A percentile compares a stretch with the other conserved stretches of the same genome.
These are phyloP conservation scores for Mortierella hygrophila DNA, from an alignment of 192 early-diverging fungal species.

Conservation along the genomic window DNA sequence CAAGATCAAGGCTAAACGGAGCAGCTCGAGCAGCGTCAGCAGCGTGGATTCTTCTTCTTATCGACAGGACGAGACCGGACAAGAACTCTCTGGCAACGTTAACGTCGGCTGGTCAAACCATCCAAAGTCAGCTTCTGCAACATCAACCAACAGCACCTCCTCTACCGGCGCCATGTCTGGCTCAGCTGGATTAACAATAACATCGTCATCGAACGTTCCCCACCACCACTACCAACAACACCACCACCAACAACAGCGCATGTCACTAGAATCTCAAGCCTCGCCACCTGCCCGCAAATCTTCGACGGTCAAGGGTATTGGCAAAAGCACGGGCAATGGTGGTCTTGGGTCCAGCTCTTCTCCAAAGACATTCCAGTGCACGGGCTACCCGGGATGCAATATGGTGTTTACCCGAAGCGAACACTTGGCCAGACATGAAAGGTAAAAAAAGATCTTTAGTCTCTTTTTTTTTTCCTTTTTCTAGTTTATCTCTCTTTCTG, in stretches of 20 bases:
- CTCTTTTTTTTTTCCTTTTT: not conserved
- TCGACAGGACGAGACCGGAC: slow-evolving; percentile 34
- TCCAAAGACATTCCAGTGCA: slow-evolving; percentile 54
- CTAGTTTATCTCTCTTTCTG: not conserved
- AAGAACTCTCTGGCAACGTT: not conserved
- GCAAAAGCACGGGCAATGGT: slow-evolving; percentile 14
- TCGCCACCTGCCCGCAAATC: slow-evolving; percentile 15
- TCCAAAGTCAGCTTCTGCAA: slow-evolving; percentile 16
- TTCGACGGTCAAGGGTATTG: slow-evolving; percentile 11
- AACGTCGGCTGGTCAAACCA: slow-evolving; percentile 2
- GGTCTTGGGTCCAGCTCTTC: slow-evolving; percentile 25
- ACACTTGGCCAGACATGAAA: slow-evolving; percentile 53
- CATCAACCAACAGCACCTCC: slow-evolving; percentile 8
- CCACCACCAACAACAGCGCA: not conserved
- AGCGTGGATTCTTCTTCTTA: slow-evolving; percentile 37
- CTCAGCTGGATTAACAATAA: not conserved
- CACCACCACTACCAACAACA: not conserved
- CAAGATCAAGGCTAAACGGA: slow-evolving; percentile 36
- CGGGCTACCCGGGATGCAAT: slow-evolving; percentile 54
- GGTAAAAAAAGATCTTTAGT: slow-evolving; percentile 17
- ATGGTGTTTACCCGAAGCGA: slow-evolving; percentile 56
- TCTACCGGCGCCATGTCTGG: not conserved
- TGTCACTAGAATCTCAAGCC: slow-evolving; percentile 15
- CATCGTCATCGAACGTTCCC: not conserved
- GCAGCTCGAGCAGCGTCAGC: slow-evolving; percentile 24